Evolutionary conservation across 2,329 filamentous ascomycete species (phyloP).

Genomic region (Blastomyces silverae): DNA sequence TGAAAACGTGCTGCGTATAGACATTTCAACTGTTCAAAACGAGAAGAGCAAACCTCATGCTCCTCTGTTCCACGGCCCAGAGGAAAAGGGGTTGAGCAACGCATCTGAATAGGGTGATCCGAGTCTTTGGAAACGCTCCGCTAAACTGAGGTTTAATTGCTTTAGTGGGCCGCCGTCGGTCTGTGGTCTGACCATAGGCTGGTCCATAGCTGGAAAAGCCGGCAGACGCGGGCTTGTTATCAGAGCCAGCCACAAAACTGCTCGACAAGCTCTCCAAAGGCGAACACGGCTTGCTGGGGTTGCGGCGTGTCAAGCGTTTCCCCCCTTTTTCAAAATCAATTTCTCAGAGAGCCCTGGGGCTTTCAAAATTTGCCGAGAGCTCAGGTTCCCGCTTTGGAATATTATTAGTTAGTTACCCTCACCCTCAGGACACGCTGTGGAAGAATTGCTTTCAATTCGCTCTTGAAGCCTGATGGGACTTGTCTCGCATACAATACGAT

Average conservation of each 20-base stretch:
- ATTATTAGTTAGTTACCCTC: not conserved
- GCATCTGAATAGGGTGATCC: not conserved
- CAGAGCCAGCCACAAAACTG: too few species aligned
- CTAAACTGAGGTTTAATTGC: not conserved
- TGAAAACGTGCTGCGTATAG: not conserved
- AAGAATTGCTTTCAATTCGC: not conserved
- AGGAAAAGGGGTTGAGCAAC: not conserved
- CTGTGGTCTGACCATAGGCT: not conserved
- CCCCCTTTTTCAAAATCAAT: too few species aligned
- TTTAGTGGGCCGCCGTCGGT: not conserved
- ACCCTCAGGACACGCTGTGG: not conserved
- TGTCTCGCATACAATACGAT: not conserved
- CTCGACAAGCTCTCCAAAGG: conserved; percentile 3
- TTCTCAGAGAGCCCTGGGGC: too few species aligned
- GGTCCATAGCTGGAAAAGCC: not conserved
- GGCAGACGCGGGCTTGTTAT: too few species aligned
- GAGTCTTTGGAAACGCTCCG: not conserved
- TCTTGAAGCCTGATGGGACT: not conserved
- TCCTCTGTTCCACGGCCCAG: not conserved
- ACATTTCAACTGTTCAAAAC: not conserved
- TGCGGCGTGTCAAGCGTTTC: too few species aligned
- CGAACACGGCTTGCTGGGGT: not conserved
- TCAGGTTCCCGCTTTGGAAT: not conserved
- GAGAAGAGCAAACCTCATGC: not conserved
- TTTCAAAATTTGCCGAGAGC: not conserved